phyloP scores from a whole-genome alignment of 2,329 filamentous ascomycete genomes.

The Alternaria sp. region DNA sequence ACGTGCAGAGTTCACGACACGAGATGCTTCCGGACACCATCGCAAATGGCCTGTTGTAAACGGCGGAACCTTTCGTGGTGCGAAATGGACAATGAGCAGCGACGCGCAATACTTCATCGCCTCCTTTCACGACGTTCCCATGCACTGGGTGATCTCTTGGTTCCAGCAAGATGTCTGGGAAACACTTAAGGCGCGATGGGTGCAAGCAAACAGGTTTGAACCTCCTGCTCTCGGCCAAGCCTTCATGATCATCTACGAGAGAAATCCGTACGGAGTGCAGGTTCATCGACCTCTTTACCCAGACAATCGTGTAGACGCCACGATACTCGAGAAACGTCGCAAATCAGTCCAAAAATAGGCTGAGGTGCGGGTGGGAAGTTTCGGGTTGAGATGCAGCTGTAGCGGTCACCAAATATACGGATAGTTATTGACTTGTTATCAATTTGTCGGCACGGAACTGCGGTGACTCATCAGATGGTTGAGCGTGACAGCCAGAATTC shows the following conservation, averaged over 20 bases:
- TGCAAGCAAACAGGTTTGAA: too few relatives aligned
- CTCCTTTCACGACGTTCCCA: slow-evolving; percentile 16
- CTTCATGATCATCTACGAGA: slow-evolving; percentile 21
- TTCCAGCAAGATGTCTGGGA: slow-evolving; percentile 21
- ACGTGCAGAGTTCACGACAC: neutral
- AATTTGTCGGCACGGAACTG: neutral
- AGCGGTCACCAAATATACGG: neutral
- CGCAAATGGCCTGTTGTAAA: neutral
- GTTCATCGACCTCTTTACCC: slow-evolving; percentile 6
- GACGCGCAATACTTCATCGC: slow-evolving; percentile 6
- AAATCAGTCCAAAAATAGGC: neutral
- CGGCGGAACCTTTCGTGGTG: slow-evolving; percentile 4
- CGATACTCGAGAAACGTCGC: neutral
- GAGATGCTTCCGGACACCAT: neutral
- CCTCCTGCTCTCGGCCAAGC: slow-evolving; percentile 11
- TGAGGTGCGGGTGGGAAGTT: neutral
- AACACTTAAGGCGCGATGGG: slow-evolving; percentile 5
- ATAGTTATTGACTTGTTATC: neutral
- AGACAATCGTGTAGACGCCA: neutral
- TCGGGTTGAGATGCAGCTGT: neutral
- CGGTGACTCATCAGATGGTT: neutral
- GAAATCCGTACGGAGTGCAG: neutral
- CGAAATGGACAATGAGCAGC: slow-evolving; percentile 4
- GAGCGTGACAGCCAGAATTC: neutral
- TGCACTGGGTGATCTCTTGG: slow-evolving; percentile 25